These are phyloP conservation scores for Canavalia gladiata DNA, from an alignment of 306 rosid species.

Conservation along the genomic window DNA sequence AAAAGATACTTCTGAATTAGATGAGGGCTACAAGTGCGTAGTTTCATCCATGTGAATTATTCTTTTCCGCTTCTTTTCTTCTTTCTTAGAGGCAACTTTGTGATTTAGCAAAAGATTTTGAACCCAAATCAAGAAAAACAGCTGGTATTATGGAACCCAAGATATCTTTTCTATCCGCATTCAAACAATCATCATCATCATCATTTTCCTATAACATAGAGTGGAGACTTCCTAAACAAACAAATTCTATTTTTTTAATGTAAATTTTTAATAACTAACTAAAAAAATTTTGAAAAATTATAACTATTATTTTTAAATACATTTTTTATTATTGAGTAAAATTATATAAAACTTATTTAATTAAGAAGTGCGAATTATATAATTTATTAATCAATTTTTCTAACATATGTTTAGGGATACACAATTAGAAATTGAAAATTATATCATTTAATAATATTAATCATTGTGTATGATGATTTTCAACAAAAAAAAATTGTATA, in stretches of 20 bases:
- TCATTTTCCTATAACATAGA: background rate
- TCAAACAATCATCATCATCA: conserved; percentile 30
- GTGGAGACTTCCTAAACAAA: conserved; percentile 39
- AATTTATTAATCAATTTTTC: too few relatives aligned
- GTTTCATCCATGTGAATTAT: background rate
- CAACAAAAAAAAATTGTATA: too few relatives aligned
- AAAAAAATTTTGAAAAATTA: background rate
- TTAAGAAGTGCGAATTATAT: too few relatives aligned
- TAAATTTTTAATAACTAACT: background rate
- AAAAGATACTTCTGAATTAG: too few relatives aligned
- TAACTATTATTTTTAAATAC: background rate
- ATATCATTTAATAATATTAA: too few relatives aligned
- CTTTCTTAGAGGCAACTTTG: background rate
- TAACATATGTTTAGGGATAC: too few relatives aligned
- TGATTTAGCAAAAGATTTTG: background rate
- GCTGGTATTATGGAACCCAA: conserved; percentile 51
- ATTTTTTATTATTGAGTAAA: background rate
- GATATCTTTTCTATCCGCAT: conserved; percentile 45
- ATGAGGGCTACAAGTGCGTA: background rate
- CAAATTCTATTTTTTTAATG: background rate
- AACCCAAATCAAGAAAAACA: conserved; percentile 22
- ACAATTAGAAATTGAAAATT: too few relatives aligned
- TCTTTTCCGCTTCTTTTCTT: too few relatives aligned
- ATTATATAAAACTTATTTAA: background rate
- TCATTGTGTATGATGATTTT: too few relatives aligned